Conservation (phyloP, 495 filamentous ascomycete species). For the Astrothelium macrocarpum region DNA sequence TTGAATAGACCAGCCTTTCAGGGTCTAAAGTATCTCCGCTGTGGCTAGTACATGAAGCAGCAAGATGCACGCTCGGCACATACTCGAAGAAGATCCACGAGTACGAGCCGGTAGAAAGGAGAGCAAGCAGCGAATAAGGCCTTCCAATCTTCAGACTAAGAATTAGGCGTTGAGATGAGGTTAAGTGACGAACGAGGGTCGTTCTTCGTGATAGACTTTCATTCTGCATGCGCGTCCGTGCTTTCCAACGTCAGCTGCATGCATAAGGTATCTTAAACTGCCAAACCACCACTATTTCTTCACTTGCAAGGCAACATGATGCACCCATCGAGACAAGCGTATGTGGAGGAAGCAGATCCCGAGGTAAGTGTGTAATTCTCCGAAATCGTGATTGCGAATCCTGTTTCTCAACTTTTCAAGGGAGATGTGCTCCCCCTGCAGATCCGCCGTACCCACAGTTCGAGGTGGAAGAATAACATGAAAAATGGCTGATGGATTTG, state of each 20-base stretch:
- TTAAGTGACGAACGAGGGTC: not conserved
- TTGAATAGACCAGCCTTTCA: too few species aligned
- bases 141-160: too few species aligned
- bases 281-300: not conserved
- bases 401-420: conserved; percentile 6
- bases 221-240: not conserved
- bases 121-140: too few species aligned
- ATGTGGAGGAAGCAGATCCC: conserved; percentile 72
- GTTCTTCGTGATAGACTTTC: not conserved
- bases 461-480: conserved; percentile 22
- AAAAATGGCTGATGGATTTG: conserved; percentile 38
- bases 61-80: too few species aligned
- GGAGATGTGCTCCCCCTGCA: conserved; percentile 15
- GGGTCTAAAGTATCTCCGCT: too few species aligned
- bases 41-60: too few species aligned
- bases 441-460: conserved; percentile 12
- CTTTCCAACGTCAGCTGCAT: not conserved
- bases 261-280: too few species aligned
- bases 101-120: too few species aligned
- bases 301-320: conserved; percentile 46
- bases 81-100: too few species aligned
- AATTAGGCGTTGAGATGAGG: not conserved
- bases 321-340: conserved; percentile 89
- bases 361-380: conserved; percentile 48
- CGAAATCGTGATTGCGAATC: not conserved